Conservation (phyloP, 768 basidiomycete species). For the Suillus alpinus region DNA sequence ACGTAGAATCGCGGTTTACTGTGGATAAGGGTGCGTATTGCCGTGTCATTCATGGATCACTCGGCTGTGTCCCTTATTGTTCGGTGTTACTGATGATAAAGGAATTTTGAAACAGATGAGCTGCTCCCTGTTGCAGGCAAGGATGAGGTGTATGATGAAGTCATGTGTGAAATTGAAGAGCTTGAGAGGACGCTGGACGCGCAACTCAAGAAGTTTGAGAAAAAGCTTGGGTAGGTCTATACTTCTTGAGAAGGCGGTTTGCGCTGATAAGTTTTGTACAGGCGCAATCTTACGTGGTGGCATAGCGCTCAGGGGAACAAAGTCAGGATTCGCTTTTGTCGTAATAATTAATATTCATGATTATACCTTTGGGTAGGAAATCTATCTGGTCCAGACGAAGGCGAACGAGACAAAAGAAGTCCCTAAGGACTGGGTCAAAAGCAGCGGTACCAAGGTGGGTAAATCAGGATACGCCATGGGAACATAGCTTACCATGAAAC, state of each 20-base stretch:
- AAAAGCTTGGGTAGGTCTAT: conserved; percentile 56
- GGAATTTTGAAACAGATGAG: conserved; percentile 53
- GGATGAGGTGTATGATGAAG: conserved; percentile 79
- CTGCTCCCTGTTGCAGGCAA: conserved; percentile 83
- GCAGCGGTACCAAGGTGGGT: conserved; percentile 71
- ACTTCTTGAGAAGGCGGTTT: conserved; percentile 8
- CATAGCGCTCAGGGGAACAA: conserved; percentile 84
- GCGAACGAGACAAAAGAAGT: conserved; percentile 55
- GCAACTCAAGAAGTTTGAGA: conserved; percentile 62
- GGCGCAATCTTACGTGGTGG: conserved; percentile 57
- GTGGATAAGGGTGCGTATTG: conserved; percentile 51
- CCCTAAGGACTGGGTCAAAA: conserved; percentile 85
- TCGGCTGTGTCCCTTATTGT: not conserved
- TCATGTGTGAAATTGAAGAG: conserved; percentile 65
- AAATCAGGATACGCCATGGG: not conserved
- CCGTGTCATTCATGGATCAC: not conserved
- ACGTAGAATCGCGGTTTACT: conserved; percentile 67
- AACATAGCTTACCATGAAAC: not conserved
- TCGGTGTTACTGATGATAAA: not conserved
- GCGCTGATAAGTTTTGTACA: conserved; percentile 31
- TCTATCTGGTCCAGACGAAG: conserved; percentile 81
- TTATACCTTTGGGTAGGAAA: conserved; percentile 56
- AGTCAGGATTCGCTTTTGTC: conserved; percentile 33
- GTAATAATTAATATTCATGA: not conserved
- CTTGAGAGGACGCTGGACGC: conserved; percentile 73